A percentile compares a stretch with the other conserved stretches of the same genome.
Evolutionary conservation across 192 early-diverging fungal genomes (phyloP).

Genomic region (Entomortierella parvispora): DNA sequence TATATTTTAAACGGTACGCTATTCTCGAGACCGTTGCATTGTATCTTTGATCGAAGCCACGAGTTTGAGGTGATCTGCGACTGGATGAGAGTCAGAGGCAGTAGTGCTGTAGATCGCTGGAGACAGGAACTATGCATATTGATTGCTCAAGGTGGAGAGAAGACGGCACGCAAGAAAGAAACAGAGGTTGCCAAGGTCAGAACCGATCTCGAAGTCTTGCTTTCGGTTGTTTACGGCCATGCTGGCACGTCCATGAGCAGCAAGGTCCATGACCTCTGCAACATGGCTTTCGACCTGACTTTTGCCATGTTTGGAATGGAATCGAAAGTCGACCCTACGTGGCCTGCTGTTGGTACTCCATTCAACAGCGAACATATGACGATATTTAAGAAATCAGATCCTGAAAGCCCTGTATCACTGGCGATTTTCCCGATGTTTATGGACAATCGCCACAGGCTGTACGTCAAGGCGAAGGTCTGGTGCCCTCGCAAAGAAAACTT

Average conservation of each 20-base stretch:
- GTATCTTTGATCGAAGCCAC: slow-evolving; percentile 8
- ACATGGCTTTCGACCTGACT: slow-evolving; percentile 16
- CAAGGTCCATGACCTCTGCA: slow-evolving; percentile 8
- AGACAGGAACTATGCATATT: slow-evolving; percentile 17
- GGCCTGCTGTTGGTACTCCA: neutral
- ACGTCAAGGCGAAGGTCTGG: slow-evolving; percentile 14
- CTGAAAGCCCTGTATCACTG: slow-evolving; percentile 3
- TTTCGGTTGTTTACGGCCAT: slow-evolving; percentile 2
- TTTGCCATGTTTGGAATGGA: slow-evolving; percentile 24
- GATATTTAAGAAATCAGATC: slow-evolving; percentile 1
- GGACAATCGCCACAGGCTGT: slow-evolving; percentile 8
- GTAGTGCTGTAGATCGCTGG: slow-evolving; percentile 6
- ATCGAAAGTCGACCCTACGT: slow-evolving; percentile 4
- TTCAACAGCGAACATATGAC: slow-evolving; percentile 9
- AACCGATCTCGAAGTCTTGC: neutral
- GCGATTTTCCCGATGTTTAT: slow-evolving; percentile 7
- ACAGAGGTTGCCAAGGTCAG: neutral
- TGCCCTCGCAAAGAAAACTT: slow-evolving; percentile 1
- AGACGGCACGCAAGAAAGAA: neutral
- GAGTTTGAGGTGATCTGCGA: slow-evolving; percentile 2
- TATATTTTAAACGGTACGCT: neutral
- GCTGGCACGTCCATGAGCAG: neutral
- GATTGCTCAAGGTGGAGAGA: neutral
- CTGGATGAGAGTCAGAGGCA: slow-evolving; percentile 9
- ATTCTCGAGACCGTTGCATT: slow-evolving; percentile 9